Conservation (phyloP, 768 basidiomycete genomes). For the Wakefieldia striispora region DNA sequence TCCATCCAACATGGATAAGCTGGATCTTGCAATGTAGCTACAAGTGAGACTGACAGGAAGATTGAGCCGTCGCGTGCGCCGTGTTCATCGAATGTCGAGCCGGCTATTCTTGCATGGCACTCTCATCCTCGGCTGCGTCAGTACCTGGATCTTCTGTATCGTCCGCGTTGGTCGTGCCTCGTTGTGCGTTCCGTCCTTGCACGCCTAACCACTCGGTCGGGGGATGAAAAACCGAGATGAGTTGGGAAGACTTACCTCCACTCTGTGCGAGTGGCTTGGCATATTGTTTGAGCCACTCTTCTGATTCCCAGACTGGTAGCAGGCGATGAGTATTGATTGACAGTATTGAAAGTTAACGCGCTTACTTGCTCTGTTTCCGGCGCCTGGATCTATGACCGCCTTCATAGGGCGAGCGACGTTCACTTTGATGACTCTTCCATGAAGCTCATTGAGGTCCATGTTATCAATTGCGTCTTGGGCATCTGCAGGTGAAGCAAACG, state of each 20-base stretch:
- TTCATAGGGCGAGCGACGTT: slow-evolving; percentile 86
- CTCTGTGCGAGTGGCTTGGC: slow-evolving; percentile 75
- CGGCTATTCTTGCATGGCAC: slow-evolving; percentile 66
- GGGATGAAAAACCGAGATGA: neutral
- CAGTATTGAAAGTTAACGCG: slow-evolving; percentile 13
- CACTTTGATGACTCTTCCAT: slow-evolving; percentile 73
- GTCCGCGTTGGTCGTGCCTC: slow-evolving; percentile 14
- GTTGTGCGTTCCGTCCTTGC: slow-evolving; percentile 47
- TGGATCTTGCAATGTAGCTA: neutral
- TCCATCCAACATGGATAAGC: neutral
- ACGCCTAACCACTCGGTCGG: slow-evolving; percentile 39
- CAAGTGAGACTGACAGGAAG: neutral
- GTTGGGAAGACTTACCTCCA: slow-evolving; percentile 50
- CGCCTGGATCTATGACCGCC: slow-evolving; percentile 55
- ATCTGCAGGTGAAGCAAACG: slow-evolving; percentile 74
- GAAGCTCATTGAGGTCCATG: slow-evolving; percentile 93
- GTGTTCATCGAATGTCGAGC: neutral
- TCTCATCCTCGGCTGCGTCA: slow-evolving; percentile 38
- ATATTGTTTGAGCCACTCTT: slow-evolving; percentile 87
- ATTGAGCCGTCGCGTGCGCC: neutral
- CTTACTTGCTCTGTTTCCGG: slow-evolving; percentile 76
- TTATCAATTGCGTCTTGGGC: slow-evolving; percentile 98
- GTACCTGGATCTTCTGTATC: slow-evolving; percentile 29
- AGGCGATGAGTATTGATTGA: neutral
- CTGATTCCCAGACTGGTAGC: slow-evolving; percentile 86